Evolutionary conservation across 1,284 basidiomycete species (phyloP).

Genomic region (Apiotrichum brassicae): DNA sequence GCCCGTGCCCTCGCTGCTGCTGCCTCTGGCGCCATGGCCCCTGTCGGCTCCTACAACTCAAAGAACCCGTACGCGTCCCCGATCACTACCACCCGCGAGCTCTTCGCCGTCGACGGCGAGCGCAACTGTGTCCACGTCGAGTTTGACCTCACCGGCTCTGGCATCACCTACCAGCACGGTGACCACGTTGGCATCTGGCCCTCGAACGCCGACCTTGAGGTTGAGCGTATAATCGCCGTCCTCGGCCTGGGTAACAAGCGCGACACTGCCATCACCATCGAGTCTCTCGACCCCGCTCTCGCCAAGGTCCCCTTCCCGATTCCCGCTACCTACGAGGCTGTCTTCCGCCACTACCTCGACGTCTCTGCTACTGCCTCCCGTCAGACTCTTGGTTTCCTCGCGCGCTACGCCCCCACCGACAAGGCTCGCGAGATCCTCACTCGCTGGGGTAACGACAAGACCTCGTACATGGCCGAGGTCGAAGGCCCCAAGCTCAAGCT

Average conservation of each 20-base stretch:
- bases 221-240: slow-evolving; percentile 76
- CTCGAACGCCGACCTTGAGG: slow-evolving; percentile 84
- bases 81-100: slow-evolving; percentile 68
- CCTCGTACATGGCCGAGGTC: slow-evolving; percentile 70
- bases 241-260: slow-evolving; percentile 71
- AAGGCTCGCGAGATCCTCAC: slow-evolving; percentile 69
- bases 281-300: slow-evolving; percentile 91
- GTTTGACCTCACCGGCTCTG: slow-evolving; percentile 88
- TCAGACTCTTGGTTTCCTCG: slow-evolving; percentile 79
- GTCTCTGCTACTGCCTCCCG: slow-evolving; percentile 88
- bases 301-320: slow-evolving; percentile 99
- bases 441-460: slow-evolving; percentile 78
- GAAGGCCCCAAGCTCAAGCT: slow-evolving; percentile 78
- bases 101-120: slow-evolving; percentile 68
- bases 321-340: slow-evolving; percentile 88
- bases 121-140: slow-evolving; percentile 95
- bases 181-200: slow-evolving; percentile 99
- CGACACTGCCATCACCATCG: slow-evolving; percentile 78
- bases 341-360: slow-evolving; percentile 95
- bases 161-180: slow-evolving; percentile 96
- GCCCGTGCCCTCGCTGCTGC: slow-evolving; percentile 65
- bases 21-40: slow-evolving; percentile 50
- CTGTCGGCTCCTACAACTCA: slow-evolving; percentile 58
- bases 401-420: slow-evolving; percentile 80
- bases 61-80: slow-evolving; percentile 95